Base-by-base conservation (phyloP, 352 stramenopile genomes). In the Pythium sp. region DNA sequence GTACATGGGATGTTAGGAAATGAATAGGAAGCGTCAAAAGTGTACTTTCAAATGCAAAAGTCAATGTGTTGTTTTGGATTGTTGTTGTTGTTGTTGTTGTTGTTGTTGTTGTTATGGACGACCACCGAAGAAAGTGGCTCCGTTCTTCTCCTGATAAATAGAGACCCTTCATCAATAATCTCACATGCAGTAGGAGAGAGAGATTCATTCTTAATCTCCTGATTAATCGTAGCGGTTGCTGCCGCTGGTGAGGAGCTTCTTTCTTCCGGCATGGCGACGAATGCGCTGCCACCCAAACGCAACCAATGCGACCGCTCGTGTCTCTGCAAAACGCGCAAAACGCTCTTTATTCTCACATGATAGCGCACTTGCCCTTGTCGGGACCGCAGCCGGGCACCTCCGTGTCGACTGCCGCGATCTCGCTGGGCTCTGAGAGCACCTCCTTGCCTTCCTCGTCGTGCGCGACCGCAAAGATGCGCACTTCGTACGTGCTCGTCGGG, bases 401-500 rank as follows among this genome's bases (percentile, higher is more conserved):
- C 1, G 89, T 96, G 65, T 96, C 89, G n/a, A 96, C 89, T 0
- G 87, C 89, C 0, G 88, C 89, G 22, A 89, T 73, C 67, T 92
- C 81, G 69, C 87, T 95, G 30, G 86, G 80, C 28, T 55, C 34
- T 18, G 84, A 92, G 11, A 91, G 64, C 30, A 79, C 56, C 41
- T 87, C 74, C 22, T 75, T 69, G 26, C 73, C 79, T 43, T 84
- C 72, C 14, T 54, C 68, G 51, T 62, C 59, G 51, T 78, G 81
- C 7, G 67, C 60, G 28, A 94, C 74, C 8, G 82, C 77, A 71
- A 89, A 92, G 55, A 96, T 75, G 54, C 89, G 87, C 65, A 96
- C 83, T 67, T 96, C 82, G 74, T 96, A 96, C 53, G 89, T 90
- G 80, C 87, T 92, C 51, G 89, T 95, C 30, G 89, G 89, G 77